Conservation (phyloP, 1,284 basidiomycete species). For the Sphaerobolus stellatus region DNA sequence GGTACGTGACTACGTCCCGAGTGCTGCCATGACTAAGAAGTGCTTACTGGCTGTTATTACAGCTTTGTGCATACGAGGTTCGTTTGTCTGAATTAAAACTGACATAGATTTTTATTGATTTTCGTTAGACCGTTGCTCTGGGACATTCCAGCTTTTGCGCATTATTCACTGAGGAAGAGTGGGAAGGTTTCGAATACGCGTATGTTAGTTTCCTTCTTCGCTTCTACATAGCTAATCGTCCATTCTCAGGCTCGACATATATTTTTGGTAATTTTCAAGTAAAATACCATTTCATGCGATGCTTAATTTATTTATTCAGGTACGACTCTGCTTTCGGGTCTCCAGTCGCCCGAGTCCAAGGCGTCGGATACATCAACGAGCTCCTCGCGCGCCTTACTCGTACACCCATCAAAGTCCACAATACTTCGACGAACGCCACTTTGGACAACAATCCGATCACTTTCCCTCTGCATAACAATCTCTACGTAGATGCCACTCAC, state of each 20-base stretch:
- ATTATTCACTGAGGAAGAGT: slow-evolving; percentile 87
- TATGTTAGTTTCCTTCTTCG: slow-evolving; percentile 37
- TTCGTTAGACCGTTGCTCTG: slow-evolving; percentile 76
- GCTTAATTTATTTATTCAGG: slow-evolving; percentile 34
- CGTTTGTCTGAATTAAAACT: slow-evolving; percentile 12
- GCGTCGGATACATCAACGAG: slow-evolving; percentile 84
- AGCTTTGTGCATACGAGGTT: slow-evolving; percentile 82
- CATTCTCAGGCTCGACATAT: slow-evolving; percentile 35
- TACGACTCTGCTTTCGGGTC: slow-evolving; percentile 80
- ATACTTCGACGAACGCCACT: slow-evolving; percentile 79
- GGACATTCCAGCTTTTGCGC: slow-evolving; percentile 90
- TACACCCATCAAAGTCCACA: slow-evolving; percentile 63
- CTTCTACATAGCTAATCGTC: background rate
- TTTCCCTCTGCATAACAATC: slow-evolving; percentile 77
- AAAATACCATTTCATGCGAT: background rate
- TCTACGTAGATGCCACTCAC: slow-evolving; percentile 87
- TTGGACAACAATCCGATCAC: slow-evolving; percentile 66
- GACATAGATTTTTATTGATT: slow-evolving; percentile 13
- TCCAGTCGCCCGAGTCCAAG: slow-evolving; percentile 75
- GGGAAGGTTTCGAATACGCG: slow-evolving; percentile 86
- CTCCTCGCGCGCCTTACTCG: slow-evolving; percentile 77
- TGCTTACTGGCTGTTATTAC: slow-evolving; percentile 16
- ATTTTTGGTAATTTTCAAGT: slow-evolving; percentile 31
- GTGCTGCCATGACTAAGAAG: background rate
- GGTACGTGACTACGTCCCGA: slow-evolving; percentile 9